phyloP scores from a whole-genome alignment of 805 yeast species.

The Cyberlindnera japonica region DNA sequence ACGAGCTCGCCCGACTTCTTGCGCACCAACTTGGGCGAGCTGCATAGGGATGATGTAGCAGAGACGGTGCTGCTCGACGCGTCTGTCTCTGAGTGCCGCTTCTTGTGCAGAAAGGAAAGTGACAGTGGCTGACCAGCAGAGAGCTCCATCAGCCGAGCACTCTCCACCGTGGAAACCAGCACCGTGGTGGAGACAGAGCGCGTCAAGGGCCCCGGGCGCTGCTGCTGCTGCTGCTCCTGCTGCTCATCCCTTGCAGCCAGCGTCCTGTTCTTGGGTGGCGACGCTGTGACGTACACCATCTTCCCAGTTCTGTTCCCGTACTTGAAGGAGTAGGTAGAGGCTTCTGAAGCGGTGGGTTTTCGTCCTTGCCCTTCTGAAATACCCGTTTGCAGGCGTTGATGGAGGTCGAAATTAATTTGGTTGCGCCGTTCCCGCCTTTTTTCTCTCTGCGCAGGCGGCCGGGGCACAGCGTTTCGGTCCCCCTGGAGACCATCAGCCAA shows the following conservation, averaged over 20 bases:
- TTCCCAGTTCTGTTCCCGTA: not conserved
- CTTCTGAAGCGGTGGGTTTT: no score
- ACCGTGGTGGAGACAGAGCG: conserved; percentile 4
- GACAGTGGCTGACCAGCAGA: conserved; percentile 16
- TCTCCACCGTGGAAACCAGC: conserved; percentile 7
- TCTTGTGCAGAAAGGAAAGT: conserved; percentile 22
- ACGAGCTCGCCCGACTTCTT: conserved; percentile 89
- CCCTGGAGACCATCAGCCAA: not conserved
- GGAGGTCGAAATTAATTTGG: not conserved
- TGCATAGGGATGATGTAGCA: conserved; percentile 1
- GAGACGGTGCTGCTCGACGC: conserved; percentile 4
- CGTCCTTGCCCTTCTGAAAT: no score
- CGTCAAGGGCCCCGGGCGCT: not conserved
- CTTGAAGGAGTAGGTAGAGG: not conserved
- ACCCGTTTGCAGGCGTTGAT: no score
- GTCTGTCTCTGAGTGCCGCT: conserved; percentile 16
- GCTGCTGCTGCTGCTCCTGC: not conserved
- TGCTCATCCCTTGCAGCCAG: no score
- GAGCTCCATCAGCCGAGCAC: not conserved
- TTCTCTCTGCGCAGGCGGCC: not conserved
- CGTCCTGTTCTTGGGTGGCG: conserved; percentile 7
- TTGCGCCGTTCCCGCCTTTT: not conserved
- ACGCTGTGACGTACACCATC: conserved; percentile 17
- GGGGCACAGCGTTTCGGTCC: not conserved
- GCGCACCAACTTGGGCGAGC: conserved; percentile 47